Evolutionary conservation across 2,329 filamentous ascomycete genomes (phyloP).

Genomic region (Acrocalymma vagum): DNA sequence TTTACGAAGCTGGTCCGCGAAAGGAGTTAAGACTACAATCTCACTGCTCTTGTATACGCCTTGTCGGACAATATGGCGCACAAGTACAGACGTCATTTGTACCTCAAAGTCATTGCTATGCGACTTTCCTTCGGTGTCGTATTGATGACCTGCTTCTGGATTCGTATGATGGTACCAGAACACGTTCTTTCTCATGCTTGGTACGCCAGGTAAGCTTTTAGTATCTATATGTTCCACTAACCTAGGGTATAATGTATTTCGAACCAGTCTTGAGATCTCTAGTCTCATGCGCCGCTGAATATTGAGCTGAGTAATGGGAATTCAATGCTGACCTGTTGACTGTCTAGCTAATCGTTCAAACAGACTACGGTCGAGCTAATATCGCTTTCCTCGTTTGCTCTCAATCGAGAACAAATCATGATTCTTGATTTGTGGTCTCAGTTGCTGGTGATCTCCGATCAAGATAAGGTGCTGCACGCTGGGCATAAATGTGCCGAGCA

Average conservation of each 20-base stretch:
- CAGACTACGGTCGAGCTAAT: conserved; percentile 65
- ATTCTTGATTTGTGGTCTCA: conserved; percentile 64
- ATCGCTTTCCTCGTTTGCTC: conserved; percentile 56
- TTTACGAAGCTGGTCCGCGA: conserved; percentile 63
- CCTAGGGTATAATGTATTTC: conserved; percentile 63
- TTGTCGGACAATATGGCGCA: conserved; percentile 70
- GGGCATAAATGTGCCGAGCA: conserved; percentile 65
- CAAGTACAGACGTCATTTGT: conserved; percentile 67
- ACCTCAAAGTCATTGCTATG: conserved; percentile 67
- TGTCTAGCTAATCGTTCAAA: conserved; percentile 72
- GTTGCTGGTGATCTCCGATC: conserved; percentile 69
- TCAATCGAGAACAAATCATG: conserved; percentile 61
- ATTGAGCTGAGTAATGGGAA: conserved; percentile 57
- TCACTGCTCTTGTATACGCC: conserved; percentile 65
- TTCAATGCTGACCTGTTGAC: conserved; percentile 38
- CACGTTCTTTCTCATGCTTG: conserved; percentile 59
- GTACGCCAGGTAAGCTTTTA: conserved; percentile 53
- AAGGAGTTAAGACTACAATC: conserved; percentile 74
- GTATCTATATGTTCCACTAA: conserved; percentile 59
- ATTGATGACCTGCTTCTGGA: conserved; percentile 49
- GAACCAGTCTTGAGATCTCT: conserved; percentile 64
- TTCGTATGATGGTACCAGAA: conserved; percentile 68
- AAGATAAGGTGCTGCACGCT: conserved; percentile 67
- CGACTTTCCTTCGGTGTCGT: conserved; percentile 49
- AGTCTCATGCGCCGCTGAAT: conserved; percentile 72